Conservation (phyloP, 2,329 filamentous ascomycete genomes). For the Penicillium sp. region DNA sequence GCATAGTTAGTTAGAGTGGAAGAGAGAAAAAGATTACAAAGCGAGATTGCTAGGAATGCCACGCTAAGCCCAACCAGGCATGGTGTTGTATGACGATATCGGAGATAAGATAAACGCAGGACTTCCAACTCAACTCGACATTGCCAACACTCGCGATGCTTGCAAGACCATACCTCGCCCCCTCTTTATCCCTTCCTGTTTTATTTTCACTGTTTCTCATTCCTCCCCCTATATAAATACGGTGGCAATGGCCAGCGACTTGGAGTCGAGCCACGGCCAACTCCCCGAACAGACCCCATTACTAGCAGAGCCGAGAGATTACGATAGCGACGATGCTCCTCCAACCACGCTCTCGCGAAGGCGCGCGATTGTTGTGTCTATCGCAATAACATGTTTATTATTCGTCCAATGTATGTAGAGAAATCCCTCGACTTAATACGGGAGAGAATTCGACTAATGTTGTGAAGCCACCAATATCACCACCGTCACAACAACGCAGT, state of each 20-base stretch:
- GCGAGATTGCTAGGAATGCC: too few species aligned
- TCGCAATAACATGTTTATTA: constrained; percentile 24
- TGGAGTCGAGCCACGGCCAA: not conserved
- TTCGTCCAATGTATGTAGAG: constrained; percentile 22
- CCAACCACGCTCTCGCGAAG: constrained; percentile 1
- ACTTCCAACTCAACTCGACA: too few species aligned
- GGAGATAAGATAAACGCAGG: too few species aligned
- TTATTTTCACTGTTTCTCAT: too few species aligned
- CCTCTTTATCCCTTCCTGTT: too few species aligned
- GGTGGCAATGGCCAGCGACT: constrained; percentile 3
- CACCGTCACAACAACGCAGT: constrained; percentile 77
- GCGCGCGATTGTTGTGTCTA: constrained; percentile 17
- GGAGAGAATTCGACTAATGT: not conserved
- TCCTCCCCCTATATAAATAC: not conserved
- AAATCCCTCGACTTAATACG: not conserved
- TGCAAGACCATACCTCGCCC: too few species aligned
- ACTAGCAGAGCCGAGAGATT: not conserved
- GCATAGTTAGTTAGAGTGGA: too few species aligned
- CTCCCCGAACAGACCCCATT: constrained; percentile 9
- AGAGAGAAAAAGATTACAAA: too few species aligned
- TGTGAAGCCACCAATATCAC: constrained; percentile 64
- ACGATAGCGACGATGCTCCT: not conserved
- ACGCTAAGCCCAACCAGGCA: too few species aligned
- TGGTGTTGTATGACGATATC: too few species aligned
- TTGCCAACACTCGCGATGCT: not conserved